Conservation (phyloP, 345 rosid species). For the Adansonia digitata region DNA sequence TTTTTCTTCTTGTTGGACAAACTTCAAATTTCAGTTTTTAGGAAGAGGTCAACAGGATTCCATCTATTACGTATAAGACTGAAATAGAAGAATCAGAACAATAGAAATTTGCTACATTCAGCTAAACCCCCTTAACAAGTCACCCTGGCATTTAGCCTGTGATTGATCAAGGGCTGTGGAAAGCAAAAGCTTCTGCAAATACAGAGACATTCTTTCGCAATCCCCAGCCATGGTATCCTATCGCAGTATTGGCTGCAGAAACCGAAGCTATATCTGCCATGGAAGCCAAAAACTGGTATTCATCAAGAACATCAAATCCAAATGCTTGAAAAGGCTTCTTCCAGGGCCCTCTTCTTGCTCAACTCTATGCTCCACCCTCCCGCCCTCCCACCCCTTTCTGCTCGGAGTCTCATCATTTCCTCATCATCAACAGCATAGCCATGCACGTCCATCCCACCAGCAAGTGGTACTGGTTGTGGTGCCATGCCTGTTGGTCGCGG, state of each 20-base stretch:
- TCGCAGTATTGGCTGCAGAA: not conserved
- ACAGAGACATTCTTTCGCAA: not conserved
- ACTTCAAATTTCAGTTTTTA: too few species aligned
- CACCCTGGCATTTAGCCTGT: not conserved
- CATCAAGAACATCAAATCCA: constrained; percentile 49
- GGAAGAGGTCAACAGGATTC: not conserved
- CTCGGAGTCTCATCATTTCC: constrained; percentile 61
- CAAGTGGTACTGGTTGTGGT: constrained; percentile 70
- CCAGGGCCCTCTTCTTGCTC: constrained; percentile 78
- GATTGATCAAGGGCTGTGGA: not conserved
- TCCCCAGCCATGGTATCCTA: not conserved
- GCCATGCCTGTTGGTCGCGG: constrained; percentile 74
- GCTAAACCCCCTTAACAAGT: not conserved
- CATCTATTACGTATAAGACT: not conserved
- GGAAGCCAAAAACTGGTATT: not conserved
- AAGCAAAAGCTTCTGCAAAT: not conserved
- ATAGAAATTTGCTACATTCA: not conserved
- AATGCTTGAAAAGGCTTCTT: constrained; percentile 88
- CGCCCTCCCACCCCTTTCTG: constrained; percentile 73
- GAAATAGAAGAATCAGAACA: not conserved
- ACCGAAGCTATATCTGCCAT: not conserved
- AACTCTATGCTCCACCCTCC: constrained; percentile 88
- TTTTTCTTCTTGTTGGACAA: too few species aligned
- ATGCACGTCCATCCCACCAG: constrained; percentile 45
- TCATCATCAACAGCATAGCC: constrained; percentile 59